Conservation (phyloP, 2,329 filamentous ascomycete genomes). For the Aciculosporium take region DNA sequence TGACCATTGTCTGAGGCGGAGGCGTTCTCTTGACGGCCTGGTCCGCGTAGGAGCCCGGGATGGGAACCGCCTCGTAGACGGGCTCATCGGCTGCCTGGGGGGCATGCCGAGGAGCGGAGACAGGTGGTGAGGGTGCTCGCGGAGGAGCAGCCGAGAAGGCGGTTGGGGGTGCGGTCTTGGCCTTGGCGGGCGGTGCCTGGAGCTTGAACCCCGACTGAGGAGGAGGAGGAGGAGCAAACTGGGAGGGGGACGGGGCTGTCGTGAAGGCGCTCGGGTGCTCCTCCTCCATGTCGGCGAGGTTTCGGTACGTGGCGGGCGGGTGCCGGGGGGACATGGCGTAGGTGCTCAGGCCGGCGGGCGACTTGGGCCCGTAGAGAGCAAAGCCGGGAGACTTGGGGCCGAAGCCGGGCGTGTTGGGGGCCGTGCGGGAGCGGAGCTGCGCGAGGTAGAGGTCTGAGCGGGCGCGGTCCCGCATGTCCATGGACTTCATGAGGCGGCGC, state of each 20-base stretch:
- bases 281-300: conserved; percentile 30
- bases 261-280: conserved; percentile 32
- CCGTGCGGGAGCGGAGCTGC: conserved; percentile 70
- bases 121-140: conserved; percentile 3
- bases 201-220: conserved; percentile 62
- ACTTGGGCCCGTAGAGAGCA: conserved; percentile 17
- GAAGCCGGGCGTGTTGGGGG: conserved; percentile 87
- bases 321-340: conserved; percentile 46
- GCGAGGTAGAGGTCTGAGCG: conserved; percentile 91
- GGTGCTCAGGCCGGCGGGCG: conserved; percentile 29
- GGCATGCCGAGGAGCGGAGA: conserved; percentile 33
- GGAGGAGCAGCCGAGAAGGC: conserved; percentile 41
- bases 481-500: conserved; percentile 86
- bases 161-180: conserved; percentile 47
- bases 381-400: conserved; percentile 43
- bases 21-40: conserved; percentile 38
- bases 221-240: conserved; percentile 30
- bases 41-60: conserved; percentile 67
- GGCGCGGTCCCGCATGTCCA: conserved; percentile 88
- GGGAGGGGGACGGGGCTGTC: conserved; percentile 40
- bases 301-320: conserved; percentile 42
- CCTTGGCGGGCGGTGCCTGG: conserved; percentile 67
- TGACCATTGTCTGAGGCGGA: conserved; percentile 29
- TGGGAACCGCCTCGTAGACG: conserved; percentile 73
- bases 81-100: conserved; percentile 65